Base-by-base conservation (phyloP, 1,284 basidiomycete genomes). In the Ceratobasidium sp. region DNA sequence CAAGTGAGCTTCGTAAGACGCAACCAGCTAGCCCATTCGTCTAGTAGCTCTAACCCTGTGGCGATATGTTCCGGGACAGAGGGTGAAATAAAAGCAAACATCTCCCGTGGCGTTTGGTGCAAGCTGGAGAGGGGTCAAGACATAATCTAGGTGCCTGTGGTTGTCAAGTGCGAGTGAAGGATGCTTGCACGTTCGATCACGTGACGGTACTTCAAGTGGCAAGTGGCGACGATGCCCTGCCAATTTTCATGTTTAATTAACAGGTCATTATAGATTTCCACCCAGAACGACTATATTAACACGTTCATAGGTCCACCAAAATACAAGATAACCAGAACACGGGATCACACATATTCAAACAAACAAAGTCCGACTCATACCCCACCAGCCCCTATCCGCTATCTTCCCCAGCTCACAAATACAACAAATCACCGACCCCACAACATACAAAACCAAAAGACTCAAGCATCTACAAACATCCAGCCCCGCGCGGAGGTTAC, bases 401-500 rank as follows among this genome's bases (percentile, higher is more conserved):
- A 64, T 64, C 60, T 46, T 60, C 3, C 60, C 20, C 18, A 38
- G 38, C 60, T 23, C 20, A 64, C n/a, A 64, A 64, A 44, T 44
- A 8, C 23, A 44, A n/a, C 35, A 6, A 20, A 33, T n/a, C 12
- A 38, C 33, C 12, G 18, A 44, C 46, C 16, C 38, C 33, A 48
- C 23, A 20, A 27, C n/a, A 66, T n/a, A n/a, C 55, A 68, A 38
- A 50, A 68, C 14, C n/a, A n/a, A 48, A 54, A 27, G 3, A 12
- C n/a, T 6, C 38, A 38, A 38, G 38, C 38, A 38, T 3, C 41
- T 44, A 44, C 41, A 64, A 30, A 41, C 38, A 23, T 38, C 66
- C 18, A 54, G 7, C 52, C 33, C 66, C 66, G 27, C 48, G 65
- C 14, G 66, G 66, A 68, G 50, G 52, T 68, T 54, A 67, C 50